A percentile compares a stretch with the other conserved stretches of the same genome.
phyloP scores from a whole-genome alignment of 1,284 basidiomycete genomes.

The Quambalaria eucalypti region DNA sequence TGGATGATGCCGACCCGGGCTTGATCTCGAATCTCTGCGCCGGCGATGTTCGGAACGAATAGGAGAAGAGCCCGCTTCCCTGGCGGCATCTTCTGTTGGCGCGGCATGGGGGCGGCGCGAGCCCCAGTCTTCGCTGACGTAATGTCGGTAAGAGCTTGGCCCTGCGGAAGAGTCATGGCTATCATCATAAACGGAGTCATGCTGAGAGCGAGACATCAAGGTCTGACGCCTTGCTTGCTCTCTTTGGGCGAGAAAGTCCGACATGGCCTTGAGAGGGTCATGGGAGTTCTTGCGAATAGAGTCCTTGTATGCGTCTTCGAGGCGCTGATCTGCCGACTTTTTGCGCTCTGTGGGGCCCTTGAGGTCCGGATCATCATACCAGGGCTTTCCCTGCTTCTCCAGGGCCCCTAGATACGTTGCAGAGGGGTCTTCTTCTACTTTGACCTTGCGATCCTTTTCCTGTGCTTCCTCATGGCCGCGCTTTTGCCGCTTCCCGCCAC shows the following conservation, averaged over 20 bases:
- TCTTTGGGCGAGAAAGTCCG: background rate
- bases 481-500: background rate
- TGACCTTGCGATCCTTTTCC: background rate
- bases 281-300: conserved; percentile 16
- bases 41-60: too few relatives aligned
- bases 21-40: too few relatives aligned
- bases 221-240: background rate
- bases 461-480: background rate
- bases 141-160: background rate
- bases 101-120: too few relatives aligned
- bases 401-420: background rate
- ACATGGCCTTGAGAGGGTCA: conserved; percentile 35
- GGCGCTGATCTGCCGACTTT: conserved; percentile 23
- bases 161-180: background rate
- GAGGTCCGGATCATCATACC: conserved; percentile 24
- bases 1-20: background rate
- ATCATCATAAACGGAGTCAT: background rate
- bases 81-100: background rate
- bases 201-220: background rate
- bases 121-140: background rate
- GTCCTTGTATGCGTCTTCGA: conserved; percentile 28
- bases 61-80: background rate
- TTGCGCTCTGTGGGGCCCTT: conserved; percentile 19
- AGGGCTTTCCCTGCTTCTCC: conserved; percentile 25
- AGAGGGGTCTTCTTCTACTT: background rate